These are phyloP conservation scores for Skeletonema menzelii DNA, from an alignment of 108 stramenopile species.

Conservation along the genomic window DNA sequence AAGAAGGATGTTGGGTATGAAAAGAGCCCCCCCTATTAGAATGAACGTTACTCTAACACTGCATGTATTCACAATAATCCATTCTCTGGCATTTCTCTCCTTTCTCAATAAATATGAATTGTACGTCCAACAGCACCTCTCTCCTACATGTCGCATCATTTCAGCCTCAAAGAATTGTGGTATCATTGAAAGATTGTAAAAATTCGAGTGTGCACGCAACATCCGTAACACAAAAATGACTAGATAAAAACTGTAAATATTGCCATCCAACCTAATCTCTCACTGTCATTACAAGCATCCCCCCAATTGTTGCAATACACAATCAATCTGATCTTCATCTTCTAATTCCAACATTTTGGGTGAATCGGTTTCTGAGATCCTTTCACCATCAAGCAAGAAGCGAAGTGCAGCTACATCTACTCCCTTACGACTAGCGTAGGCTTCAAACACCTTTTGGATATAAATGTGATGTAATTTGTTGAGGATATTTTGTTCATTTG, in stretches of 20 bases:
- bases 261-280: background rate
- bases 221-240: background rate
- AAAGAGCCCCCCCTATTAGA: background rate
- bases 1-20: background rate
- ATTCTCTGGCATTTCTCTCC: background rate
- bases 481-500: background rate
- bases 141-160: background rate
- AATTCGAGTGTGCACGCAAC: background rate
- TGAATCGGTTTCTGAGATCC: constrained; percentile 53
- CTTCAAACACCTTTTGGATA: constrained; percentile 42
- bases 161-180: background rate
- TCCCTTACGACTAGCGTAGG: constrained; percentile 76
- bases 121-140: background rate
- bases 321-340: constrained; percentile 87
- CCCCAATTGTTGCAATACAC: constrained; percentile 58
- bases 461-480: background rate
- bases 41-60: background rate
- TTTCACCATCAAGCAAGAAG: constrained; percentile 81
- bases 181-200: background rate
- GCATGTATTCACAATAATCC: background rate
- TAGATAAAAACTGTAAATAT: background rate
- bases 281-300: background rate
- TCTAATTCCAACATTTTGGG: constrained; percentile 78
- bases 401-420: constrained; percentile 57
- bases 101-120: background rate